Base-by-base conservation (phyloP, 768 basidiomycete species). In the Rhizopogon vesiculosus region DNA sequence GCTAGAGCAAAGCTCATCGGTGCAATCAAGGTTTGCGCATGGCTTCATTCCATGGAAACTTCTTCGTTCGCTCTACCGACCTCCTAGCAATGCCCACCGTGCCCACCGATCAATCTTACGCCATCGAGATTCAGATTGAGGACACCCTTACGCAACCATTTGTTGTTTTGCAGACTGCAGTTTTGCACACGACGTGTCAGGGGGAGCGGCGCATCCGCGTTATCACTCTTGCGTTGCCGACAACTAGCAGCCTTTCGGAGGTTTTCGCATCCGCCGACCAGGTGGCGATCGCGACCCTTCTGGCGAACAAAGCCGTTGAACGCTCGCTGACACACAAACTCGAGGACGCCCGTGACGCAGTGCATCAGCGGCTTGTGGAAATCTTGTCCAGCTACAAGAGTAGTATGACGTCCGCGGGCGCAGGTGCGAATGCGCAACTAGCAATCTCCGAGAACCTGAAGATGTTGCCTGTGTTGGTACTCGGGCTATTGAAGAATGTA, bases 1-100 rank as follows among this genome's bases (percentile, higher is more conserved):
- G 7, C 10, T 3, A 15, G 31, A 19, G 12, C 39, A 22, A 46
- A 13, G 51, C 56, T 56, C 53, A 52, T 1, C 22, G 2, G 13
- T 15, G 31, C 10, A 53, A 33, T 54, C 2, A 57, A 89, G 89
- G 95, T 58, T 75, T 98, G 44, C 88, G 94, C 49, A 93, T 98
- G 93, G 87, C 94, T 7, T 91, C 92, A 1, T 98, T 96, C 89
- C 93, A 98, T 63, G 96, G 96, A 58, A 98, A 98, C 76, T 97
- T 98, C 78, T 98, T 98, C 67, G 93, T 97, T 55, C 87, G 96
- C 51, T 97, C 94, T 22, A 98, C 96, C 19, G 96, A 98, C 72
- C 82, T 98, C 5, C 81, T 98, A 38, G 93, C 96, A 3, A 90
- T 98, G 81, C 94, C 96, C 2, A 88, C 93, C 7, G 95, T 98